These are phyloP conservation scores for Acrasis kona DNA, from an alignment of 78 protist species.

Conservation along the genomic window DNA sequence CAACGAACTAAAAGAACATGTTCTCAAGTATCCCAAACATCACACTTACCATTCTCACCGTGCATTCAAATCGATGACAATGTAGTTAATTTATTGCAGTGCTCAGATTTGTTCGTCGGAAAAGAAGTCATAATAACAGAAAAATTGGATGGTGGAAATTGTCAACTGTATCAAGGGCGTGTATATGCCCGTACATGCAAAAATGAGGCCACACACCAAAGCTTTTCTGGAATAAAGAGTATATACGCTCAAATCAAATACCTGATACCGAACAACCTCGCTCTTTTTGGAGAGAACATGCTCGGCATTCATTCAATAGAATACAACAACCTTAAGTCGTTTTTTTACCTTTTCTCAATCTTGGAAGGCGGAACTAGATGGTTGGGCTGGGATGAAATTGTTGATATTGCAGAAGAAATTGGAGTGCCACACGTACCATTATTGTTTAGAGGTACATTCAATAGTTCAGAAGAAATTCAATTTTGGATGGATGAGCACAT, in stretches of 20 bases:
- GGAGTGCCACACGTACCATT: constrained; percentile 6
- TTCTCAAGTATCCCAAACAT: constrained; percentile 27
- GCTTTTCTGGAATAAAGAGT: constrained; percentile 4
- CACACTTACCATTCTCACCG: constrained; percentile 27
- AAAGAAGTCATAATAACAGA: constrained; percentile 12
- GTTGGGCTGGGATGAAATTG: not conserved
- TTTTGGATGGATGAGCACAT: not conserved
- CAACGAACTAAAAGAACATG: too few species aligned
- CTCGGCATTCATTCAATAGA: constrained; percentile 23
- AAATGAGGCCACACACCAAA: constrained; percentile 8
- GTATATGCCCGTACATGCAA: constrained; percentile 24
- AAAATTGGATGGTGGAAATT: constrained; percentile 33
- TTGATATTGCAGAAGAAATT: not conserved
- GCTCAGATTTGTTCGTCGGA: not conserved
- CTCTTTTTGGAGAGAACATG: constrained; percentile 30
- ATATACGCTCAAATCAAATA: constrained; percentile 7
- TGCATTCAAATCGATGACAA: constrained; percentile 15
- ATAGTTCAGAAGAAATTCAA: not conserved
- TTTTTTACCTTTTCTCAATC: constrained; percentile 14
- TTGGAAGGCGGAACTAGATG: not conserved
- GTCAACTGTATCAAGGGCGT: not conserved
- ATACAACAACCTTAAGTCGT: not conserved
- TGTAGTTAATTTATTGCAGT: not conserved
- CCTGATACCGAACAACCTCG: not conserved
- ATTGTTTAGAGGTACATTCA: constrained; percentile 4